Base-by-base conservation (phyloP, 441 rosid species). In the Pelargonium citronellum region DNA sequence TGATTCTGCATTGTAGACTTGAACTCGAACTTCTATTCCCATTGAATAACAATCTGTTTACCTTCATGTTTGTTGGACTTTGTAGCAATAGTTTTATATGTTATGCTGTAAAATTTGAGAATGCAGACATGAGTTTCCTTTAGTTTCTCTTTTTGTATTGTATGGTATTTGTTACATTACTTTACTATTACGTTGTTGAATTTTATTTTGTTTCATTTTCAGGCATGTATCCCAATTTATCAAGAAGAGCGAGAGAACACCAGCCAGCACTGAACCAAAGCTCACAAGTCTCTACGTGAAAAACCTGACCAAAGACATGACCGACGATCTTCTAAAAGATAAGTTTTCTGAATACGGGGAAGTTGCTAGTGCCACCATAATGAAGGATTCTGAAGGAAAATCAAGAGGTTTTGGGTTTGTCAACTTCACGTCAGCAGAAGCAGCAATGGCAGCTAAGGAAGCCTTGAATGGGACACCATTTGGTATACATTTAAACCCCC, bases 331-430 rank as follows among this genome's bases (percentile, higher is more conserved):
- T 67, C 86, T 90, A 3, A 77, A 58, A 20, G 78, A 77, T 37
- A 71, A 79, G 73, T 92, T 92, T 73, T 82, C 93, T 24, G 81
- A 71, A 13, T 86, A 75, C 58, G 98, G 98, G 70, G 82, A 83
- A 77, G 81, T 92, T 72, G 77, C 76, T 57, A 89, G 84, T 74
- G 80, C 79, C 67, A 78, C 77, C 51, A 83, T 90, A 71, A 83
- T 81, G 79, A 90, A 75, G 82, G 84, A 87, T 74, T 78, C 55
- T 27, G 75, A 77, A 46, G 95, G 95, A 62, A 77, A 71, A 65
- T 87, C 96, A 2, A 85, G 76, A 85, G 95, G 91, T 39, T 92
- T 90, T 71, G 95, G 98, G 67, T 89, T 92, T 83, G 89, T 92
- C 72, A 84, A 81, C 77, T 90, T 89, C 72, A 80, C 83, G 37